Evolutionary conservation across 768 basidiomycete genomes (phyloP).

Genomic region (Mrakia frigida): DNA sequence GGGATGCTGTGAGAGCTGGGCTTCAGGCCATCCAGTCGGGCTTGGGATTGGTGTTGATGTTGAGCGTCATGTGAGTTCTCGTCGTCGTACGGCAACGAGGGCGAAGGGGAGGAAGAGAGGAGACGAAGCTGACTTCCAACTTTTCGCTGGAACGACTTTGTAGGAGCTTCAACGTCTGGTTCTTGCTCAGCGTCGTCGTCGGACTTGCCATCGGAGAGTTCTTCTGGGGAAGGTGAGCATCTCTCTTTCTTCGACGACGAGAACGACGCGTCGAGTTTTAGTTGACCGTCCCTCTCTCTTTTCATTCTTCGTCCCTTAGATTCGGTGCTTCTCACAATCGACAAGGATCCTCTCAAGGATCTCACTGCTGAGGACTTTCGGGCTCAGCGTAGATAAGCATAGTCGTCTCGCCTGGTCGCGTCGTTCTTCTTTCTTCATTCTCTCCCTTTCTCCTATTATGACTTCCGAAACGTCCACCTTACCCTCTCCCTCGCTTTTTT

Average conservation of each 20-base stretch:
- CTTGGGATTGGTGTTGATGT: neutral
- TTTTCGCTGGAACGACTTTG: neutral
- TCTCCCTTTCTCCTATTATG: too few relatives aligned
- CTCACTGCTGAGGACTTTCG: neutral
- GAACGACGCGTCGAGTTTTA: neutral
- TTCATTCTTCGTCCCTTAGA: neutral
- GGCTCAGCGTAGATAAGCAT: too few relatives aligned
- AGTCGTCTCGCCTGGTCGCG: too few relatives aligned
- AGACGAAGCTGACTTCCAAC: neutral
- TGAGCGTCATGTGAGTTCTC: neutral
- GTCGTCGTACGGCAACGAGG: too few relatives aligned
- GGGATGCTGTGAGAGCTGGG: neutral
- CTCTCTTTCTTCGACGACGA: too few relatives aligned
- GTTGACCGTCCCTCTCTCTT: neutral
- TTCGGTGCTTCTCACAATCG: neutral
- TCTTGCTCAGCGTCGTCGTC: neutral
- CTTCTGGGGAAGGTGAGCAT: neutral
- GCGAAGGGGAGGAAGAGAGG: neutral
- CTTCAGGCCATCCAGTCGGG: neutral
- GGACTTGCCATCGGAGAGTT: conserved; percentile 2
- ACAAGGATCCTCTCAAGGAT: neutral
- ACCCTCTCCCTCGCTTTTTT: too few relatives aligned
- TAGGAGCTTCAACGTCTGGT: conserved; percentile 6
- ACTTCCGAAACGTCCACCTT: too few relatives aligned
- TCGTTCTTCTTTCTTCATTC: too few relatives aligned